Base-by-base conservation (phyloP, 225 moss, liverwort and hornwort species). In the Pseudoscleropodium purum region DNA sequence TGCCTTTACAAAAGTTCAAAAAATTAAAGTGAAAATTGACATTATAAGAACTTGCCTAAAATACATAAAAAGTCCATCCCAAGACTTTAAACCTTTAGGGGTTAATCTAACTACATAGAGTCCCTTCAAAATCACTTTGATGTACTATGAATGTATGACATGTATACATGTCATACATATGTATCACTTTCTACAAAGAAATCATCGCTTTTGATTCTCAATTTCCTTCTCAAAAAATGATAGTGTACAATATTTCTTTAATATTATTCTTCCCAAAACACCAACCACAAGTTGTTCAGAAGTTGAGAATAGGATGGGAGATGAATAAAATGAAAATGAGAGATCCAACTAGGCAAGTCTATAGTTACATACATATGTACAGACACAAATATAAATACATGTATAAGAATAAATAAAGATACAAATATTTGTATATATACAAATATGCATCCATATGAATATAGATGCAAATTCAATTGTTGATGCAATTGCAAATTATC, bases 31-130 rank as follows among this genome's bases (percentile, higher is more conserved):
- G 2, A 20, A 34, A 13, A 3, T 21, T 51, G 8, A 34, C 21
- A 52, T 34, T 0, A 14, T 52, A 49, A 2, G 8, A 34, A 21
- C 3, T 0, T 34, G 0, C 5, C 7, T 0, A 18, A 31, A 75
- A 47, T 45, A 14, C 5, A 4, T 37, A 2, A 37, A 4, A 20
- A 59, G 25, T 11, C 10, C 11, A 23, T 60, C 2, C 11, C 5
- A 60, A 60, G 60, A 10, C 5, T 60, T 60, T 11, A 24, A 72
- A 41, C 26, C 39, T 26, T 72, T 26, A 6, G 11, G 47, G 11
- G 4, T 10, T 16, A 29, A 75, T 47, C 1, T 75, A 0, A 43
- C 19, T 18, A 11, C 1, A 3, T 3, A 0, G 1, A 31, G 11
- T 31, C 19, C 0, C 7, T 4, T 0, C 4, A 75, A 47, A 75